Evolutionary conservation across 164 flowering plant genomes (phyloP).

Genomic region (Dillenia turbinata): DNA sequence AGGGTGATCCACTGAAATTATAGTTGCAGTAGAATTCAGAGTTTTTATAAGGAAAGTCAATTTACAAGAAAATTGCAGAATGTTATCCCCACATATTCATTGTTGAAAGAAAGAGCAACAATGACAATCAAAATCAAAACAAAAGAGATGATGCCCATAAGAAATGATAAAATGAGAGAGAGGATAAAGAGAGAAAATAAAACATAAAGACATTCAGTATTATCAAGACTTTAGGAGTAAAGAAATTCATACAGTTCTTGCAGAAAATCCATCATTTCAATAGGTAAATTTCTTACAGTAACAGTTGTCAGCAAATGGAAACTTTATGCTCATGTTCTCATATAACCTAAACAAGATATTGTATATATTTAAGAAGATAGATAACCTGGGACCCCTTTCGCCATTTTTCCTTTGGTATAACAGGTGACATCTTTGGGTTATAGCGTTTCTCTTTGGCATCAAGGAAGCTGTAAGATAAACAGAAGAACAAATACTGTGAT

Average conservation of each 20-base stretch:
- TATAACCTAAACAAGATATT: too few relatives aligned
- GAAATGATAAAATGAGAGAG: too few relatives aligned
- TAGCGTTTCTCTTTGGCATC: slow-evolving; percentile 67
- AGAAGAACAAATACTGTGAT: not conserved
- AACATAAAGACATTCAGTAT: not conserved
- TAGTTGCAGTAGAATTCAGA: not conserved
- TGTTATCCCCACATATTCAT: too few relatives aligned
- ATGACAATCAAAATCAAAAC: not conserved
- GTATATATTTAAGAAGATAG: not conserved
- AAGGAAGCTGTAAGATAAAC: slow-evolving; percentile 50
- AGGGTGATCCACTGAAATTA: slow-evolving; percentile 79
- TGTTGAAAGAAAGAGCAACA: too few relatives aligned
- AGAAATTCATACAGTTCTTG: too few relatives aligned
- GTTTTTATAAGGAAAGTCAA: too few relatives aligned
- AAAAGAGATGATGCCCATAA: too few relatives aligned
- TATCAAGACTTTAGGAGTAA: not conserved
- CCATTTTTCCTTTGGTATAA: slow-evolving; percentile 75
- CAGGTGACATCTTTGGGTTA: slow-evolving; percentile 80
- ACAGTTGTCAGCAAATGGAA: too few relatives aligned
- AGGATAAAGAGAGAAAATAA: not conserved
- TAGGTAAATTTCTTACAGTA: too few relatives aligned
- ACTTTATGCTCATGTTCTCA: too few relatives aligned
- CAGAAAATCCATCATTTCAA: too few relatives aligned
- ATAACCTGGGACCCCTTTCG: slow-evolving; percentile 97
- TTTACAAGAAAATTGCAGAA: too few relatives aligned